Conservation (phyloP, 768 basidiomycete species). For the Galerina sulciceps region DNA sequence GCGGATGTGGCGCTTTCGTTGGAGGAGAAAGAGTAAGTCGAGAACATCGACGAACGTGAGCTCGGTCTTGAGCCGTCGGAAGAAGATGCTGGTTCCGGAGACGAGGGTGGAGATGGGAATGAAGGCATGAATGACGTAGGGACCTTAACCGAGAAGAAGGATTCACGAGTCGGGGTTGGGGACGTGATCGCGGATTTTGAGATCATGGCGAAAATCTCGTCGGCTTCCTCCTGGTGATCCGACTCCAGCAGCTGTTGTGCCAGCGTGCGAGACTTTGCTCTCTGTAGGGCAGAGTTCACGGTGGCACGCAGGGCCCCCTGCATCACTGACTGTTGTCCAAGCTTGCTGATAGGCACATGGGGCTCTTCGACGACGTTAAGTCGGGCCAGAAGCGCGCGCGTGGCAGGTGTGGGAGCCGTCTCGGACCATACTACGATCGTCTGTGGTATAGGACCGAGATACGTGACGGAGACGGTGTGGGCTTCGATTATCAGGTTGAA, state of each 20-base stretch:
- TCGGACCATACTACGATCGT: slow-evolving; percentile 32
- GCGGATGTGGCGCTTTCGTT: slow-evolving; percentile 35
- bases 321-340: slow-evolving; percentile 16
- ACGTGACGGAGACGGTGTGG: slow-evolving; percentile 28
- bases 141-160: slow-evolving; percentile 14
- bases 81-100: slow-evolving; percentile 19
- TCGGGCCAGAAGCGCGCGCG: slow-evolving; percentile 12
- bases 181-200: slow-evolving; percentile 32
- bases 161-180: slow-evolving; percentile 35
- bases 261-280: slow-evolving; percentile 27
- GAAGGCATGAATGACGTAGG: slow-evolving; percentile 6
- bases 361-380: slow-evolving; percentile 5
- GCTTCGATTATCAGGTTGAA: slow-evolving; percentile 37
- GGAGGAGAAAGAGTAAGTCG: slow-evolving; percentile 31
- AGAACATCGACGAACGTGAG: slow-evolving; percentile 41
- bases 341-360: slow-evolving; percentile 30
- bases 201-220: slow-evolving; percentile 40
- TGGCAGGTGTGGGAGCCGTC: slow-evolving; percentile 14
- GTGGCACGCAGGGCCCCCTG: slow-evolving; percentile 16
- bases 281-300: slow-evolving; percentile 18
- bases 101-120: slow-evolving; percentile 20
- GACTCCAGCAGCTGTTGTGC: slow-evolving; percentile 36
- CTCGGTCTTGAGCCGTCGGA: slow-evolving; percentile 36
- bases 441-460: slow-evolving; percentile 25
- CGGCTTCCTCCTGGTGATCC: slow-evolving; percentile 32